Evolutionary conservation across 2,329 filamentous ascomycete genomes (phyloP), one percentile per base, ranked within the genome.

Genomic region (Colletotrichum truncatum): DNA sequence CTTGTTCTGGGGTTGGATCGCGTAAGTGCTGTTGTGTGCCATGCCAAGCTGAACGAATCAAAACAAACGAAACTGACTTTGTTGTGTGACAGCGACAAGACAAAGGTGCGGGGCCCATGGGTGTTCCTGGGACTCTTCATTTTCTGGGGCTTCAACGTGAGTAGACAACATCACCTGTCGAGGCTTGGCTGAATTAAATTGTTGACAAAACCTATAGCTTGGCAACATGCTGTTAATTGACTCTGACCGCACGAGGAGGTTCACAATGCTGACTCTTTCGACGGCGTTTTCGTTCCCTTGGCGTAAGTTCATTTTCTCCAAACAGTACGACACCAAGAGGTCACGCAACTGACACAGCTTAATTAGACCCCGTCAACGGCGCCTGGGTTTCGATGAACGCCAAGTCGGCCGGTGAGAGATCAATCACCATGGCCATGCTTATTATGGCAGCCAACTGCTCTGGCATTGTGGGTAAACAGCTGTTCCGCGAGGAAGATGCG

Each of bases 371-470:
- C 25, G 62, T 75, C 4, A 75, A 77, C 14, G 70, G 73, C 32
- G 74, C 74, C 1, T 76, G 73, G 75, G 66, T 76, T 45, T 68
- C 74, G 2, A 68, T 75, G 7, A 76, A 76, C 36, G 64, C 70
- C 23, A 70, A 68, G 10, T 70, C 67, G 4, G 71, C 73, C 3
- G 73, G 73, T 14, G 74, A 76, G 18, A 65, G 74, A 4, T 75
- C 73, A 3, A 71, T 76, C 36, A 75, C 71, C 9, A 74, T 77
- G 73, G 73, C 74, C 36, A 70, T 76, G 14, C 67, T 75, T 28
- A 75, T 77, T 57, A 75, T 77, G 74, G 70, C 73, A 2, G 73
- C 73, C 26, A 76, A 77, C 51, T 70, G 71, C 16, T 71, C 73
- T 6, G 73, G 73, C 3, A 72, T 76, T 12, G 69, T 74, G 14